Conservation (phyloP, 31 red algal species). For the Endocladia muricata region DNA sequence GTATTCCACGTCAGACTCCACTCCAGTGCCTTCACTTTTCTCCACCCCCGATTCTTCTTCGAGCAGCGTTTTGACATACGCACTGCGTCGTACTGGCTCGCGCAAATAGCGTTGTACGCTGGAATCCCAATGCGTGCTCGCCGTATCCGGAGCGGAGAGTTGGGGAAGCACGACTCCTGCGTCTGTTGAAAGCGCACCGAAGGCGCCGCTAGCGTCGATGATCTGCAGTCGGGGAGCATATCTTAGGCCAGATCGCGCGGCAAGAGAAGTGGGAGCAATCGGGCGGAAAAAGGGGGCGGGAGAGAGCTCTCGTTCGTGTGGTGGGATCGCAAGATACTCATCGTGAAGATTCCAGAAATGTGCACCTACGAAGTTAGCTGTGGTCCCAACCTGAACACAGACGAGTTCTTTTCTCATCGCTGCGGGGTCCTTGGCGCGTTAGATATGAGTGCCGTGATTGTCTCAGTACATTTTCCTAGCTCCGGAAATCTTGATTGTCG, state of each 20-base stretch:
- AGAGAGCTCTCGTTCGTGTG: neutral
- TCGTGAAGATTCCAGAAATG: slow-evolving; percentile 85
- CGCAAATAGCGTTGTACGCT: slow-evolving; percentile 21
- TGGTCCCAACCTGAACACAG: slow-evolving; percentile 61
- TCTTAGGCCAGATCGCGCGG: neutral
- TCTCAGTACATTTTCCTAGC: too few species aligned
- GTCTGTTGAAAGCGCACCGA: slow-evolving; percentile 44
- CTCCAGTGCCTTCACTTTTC: neutral
- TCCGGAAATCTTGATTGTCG: too few species aligned
- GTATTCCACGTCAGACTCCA: neutral
- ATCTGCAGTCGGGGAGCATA: slow-evolving; percentile 63
- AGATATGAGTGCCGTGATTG: too few species aligned
- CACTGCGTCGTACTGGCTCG: slow-evolving; percentile 20
- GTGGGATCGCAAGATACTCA: slow-evolving; percentile 38
- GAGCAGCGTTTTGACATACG: slow-evolving; percentile 16
- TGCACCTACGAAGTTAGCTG: slow-evolving; percentile 59
- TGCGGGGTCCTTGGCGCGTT: too few species aligned
- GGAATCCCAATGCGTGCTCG: neutral
- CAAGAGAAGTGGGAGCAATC: neutral
- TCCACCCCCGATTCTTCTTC: slow-evolving; percentile 5
- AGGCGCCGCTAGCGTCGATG: slow-evolving; percentile 36
- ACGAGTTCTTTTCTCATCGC: slow-evolving; percentile 65
- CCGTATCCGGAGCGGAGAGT: neutral
- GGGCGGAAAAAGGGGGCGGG: slow-evolving; percentile 27
- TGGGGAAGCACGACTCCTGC: slow-evolving; percentile 33